phyloP scores from a whole-genome alignment of 1,284 basidiomycete species.

The Phellopilus nigrolimitatus region DNA sequence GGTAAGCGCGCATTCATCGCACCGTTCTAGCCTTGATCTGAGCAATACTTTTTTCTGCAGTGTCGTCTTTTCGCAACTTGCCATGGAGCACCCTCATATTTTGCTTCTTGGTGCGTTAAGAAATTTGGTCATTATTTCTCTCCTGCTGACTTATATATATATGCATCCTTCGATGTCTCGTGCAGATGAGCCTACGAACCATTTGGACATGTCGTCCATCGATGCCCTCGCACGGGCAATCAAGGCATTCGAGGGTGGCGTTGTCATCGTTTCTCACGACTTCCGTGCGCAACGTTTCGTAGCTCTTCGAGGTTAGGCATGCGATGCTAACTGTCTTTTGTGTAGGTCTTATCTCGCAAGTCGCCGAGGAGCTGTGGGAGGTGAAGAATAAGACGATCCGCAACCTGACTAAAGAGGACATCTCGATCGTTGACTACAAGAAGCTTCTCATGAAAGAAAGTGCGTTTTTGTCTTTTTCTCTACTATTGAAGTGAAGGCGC shows the following conservation, averaged over 20 bases:
- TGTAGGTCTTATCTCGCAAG: constrained; percentile 84
- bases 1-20: constrained; percentile 41
- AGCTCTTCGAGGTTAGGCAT: constrained; percentile 7
- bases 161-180: constrained; percentile 4
- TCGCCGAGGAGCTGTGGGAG: constrained; percentile 98
- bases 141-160: constrained; percentile 11
- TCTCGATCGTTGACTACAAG: constrained; percentile 91
- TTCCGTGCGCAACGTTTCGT: constrained; percentile 64
- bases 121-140: constrained; percentile 22
- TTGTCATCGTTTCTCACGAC: constrained; percentile 96
- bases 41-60: constrained; percentile 43
- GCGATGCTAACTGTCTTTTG: constrained; percentile 20
- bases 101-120: constrained; percentile 61
- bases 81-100: constrained; percentile 93
- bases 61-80: constrained; percentile 88
- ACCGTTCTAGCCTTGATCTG: constrained; percentile 1
- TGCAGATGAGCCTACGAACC: constrained; percentile 85
- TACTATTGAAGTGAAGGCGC: not conserved
- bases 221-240: constrained; percentile 93
- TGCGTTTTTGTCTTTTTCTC: constrained; percentile 31
- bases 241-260: constrained; percentile 96
- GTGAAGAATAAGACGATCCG: constrained; percentile 92
- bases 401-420: constrained; percentile 87
- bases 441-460: constrained; percentile 68
- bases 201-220: constrained; percentile 93